These are phyloP conservation scores for Schizopora paradoxa DNA, from an alignment of 1,284 basidiomycete species.

Conservation along the genomic window DNA sequence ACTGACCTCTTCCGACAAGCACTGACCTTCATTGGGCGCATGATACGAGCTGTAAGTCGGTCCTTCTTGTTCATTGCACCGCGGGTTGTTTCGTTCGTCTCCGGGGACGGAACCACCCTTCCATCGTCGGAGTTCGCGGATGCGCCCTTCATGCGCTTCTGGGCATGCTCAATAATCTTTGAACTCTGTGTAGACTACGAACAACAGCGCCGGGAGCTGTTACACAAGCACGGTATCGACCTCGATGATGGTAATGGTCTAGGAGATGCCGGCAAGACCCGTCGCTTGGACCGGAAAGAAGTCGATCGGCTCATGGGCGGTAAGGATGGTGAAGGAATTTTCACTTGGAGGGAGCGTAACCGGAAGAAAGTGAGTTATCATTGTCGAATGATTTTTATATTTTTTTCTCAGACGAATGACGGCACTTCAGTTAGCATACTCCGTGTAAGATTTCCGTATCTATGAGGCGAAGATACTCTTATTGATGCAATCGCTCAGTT, in stretches of 20 bases:
- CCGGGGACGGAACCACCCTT: too few relatives aligned
- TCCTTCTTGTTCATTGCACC: conserved; percentile 13
- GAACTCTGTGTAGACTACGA: conserved; percentile 77
- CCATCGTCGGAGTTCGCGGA: too few relatives aligned
- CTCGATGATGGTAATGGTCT: conserved; percentile 73
- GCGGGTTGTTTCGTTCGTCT: too few relatives aligned
- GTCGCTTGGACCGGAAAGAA: conserved; percentile 71
- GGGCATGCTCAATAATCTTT: conserved; percentile 10
- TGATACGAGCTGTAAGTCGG: conserved; percentile 73
- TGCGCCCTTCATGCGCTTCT: conserved; percentile 7
- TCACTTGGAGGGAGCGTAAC: conserved; percentile 94
- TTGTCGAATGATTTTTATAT: conserved; percentile 21
- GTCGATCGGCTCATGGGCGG: conserved; percentile 77
- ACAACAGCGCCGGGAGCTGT: conserved; percentile 82
- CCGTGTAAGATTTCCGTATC: conserved; percentile 56
- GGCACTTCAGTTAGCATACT: conserved; percentile 79
- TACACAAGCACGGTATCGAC: conserved; percentile 93
- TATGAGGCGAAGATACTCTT: conserved; percentile 6
- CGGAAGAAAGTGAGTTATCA: conserved; percentile 64
- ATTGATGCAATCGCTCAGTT: conserved; percentile 38
- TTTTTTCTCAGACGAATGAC: too few relatives aligned
- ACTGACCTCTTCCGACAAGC: conserved; percentile 31
- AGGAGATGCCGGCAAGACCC: conserved; percentile 61
- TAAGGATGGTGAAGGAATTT: conserved; percentile 70
- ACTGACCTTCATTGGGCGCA: conserved; percentile 89